Percentiles rank a stretch among this genome's conserved stretches.
phyloP scores from a whole-genome alignment of 2,329 filamentous ascomycete species.

The Fusarium sacchari region DNA sequence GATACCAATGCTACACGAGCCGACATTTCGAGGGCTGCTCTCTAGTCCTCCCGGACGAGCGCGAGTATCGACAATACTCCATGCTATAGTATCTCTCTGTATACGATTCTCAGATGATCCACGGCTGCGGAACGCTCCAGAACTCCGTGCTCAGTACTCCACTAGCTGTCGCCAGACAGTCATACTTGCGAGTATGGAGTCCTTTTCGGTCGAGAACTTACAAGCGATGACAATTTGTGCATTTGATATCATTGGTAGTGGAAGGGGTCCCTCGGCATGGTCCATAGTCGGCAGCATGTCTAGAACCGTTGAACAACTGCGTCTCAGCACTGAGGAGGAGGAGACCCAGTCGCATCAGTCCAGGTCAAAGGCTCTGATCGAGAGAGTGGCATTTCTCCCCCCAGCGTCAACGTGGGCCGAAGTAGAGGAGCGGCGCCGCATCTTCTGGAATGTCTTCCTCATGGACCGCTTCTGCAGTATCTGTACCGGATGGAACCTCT shows the following conservation, averaged over 20 bases:
- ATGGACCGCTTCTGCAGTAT: slow-evolving; percentile 55
- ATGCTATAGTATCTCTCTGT: slow-evolving; percentile 49
- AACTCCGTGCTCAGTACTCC: slow-evolving; percentile 32
- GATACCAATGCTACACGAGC: slow-evolving; percentile 46
- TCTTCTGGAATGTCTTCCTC: slow-evolving; percentile 56
- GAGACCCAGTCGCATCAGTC: slow-evolving; percentile 29
- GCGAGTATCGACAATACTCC: slow-evolving; percentile 46
- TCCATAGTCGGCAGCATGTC: slow-evolving; percentile 53
- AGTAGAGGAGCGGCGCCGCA: slow-evolving; percentile 51
- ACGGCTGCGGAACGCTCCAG: slow-evolving; percentile 36
- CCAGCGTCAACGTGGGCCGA: slow-evolving; percentile 49
- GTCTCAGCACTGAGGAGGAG: slow-evolving; percentile 50
- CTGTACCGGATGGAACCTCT: slow-evolving; percentile 49
- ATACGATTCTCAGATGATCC: slow-evolving; percentile 43
- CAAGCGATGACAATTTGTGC: slow-evolving; percentile 50
- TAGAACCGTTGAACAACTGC: slow-evolving; percentile 52
- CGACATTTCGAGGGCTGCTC: slow-evolving; percentile 34
- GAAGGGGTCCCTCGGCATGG: slow-evolving; percentile 48
- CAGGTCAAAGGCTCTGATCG: slow-evolving; percentile 46
- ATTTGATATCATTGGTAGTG: slow-evolving; percentile 51
- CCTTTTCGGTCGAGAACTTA: slow-evolving; percentile 49
- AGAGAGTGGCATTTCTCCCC: slow-evolving; percentile 45
- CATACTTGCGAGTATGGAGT: slow-evolving; percentile 48
- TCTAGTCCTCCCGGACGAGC: slow-evolving; percentile 22
- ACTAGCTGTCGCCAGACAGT: slow-evolving; percentile 45